Conservation (phyloP, 1,139 yeast genomes). For the Wickerhamomyces sp. region DNA sequence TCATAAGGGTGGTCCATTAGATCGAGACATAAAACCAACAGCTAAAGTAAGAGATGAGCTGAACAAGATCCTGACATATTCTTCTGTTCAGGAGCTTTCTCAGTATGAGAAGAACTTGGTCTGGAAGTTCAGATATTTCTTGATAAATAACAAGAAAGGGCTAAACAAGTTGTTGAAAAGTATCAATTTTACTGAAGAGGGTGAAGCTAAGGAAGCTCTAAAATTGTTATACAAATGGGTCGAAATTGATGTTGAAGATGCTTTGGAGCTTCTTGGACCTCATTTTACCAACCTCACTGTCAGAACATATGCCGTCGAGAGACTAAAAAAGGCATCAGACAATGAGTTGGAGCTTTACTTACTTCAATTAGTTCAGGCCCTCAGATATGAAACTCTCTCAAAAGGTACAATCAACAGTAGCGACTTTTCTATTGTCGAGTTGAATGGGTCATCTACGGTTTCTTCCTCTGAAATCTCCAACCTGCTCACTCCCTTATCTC, state of each 20-base stretch:
- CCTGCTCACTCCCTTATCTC: slow-evolving; percentile 59
- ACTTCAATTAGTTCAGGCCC: slow-evolving; percentile 88
- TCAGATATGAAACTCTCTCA: slow-evolving; percentile 60
- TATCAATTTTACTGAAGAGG: slow-evolving; percentile 82
- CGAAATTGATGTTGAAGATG: slow-evolving; percentile 87
- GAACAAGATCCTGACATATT: slow-evolving; percentile 60
- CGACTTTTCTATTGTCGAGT: slow-evolving; percentile 39
- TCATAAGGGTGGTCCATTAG: slow-evolving; percentile 70
- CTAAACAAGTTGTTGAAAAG: slow-evolving; percentile 83
- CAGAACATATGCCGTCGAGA: slow-evolving; percentile 81
- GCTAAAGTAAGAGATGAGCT: slow-evolving; percentile 77
- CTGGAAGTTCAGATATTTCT: slow-evolving; percentile 88
- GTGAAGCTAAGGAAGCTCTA: slow-evolving; percentile 75
- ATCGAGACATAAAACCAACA: slow-evolving; percentile 84
- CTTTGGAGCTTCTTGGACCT: slow-evolving; percentile 80
- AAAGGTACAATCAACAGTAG: slow-evolving; percentile 20
- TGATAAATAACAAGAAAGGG: slow-evolving; percentile 70
- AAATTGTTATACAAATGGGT: slow-evolving; percentile 57
- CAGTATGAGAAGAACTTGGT: slow-evolving; percentile 83
- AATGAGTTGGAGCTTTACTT: slow-evolving; percentile 76
- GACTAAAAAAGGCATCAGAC: slow-evolving; percentile 73
- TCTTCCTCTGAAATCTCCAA: slow-evolving; percentile 11
- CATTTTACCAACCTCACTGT: slow-evolving; percentile 53
- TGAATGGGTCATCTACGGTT: slow-evolving; percentile 19
- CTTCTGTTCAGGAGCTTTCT: slow-evolving; percentile 77